phyloP scores from a whole-genome alignment of 2,329 filamentous ascomycete genomes.

The Trichoderma sp. region DNA sequence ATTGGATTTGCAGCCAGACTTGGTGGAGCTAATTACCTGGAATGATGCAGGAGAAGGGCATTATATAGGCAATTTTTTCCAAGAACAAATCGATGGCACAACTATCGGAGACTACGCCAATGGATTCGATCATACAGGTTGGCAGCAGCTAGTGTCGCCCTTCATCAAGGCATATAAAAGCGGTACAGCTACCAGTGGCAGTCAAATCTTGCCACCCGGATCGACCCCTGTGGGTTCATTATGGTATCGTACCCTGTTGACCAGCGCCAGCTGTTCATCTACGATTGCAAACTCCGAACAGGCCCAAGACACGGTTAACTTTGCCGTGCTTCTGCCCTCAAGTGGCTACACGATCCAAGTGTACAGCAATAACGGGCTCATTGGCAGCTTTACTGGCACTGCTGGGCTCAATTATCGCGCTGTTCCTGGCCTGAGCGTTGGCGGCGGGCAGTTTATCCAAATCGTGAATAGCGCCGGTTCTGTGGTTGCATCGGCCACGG shows the following conservation, averaged over 20 bases:
- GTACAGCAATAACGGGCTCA: slow-evolving; percentile 3
- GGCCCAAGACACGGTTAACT: slow-evolving; percentile 16
- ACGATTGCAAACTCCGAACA: slow-evolving; percentile 17
- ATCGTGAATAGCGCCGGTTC: slow-evolving; percentile 11
- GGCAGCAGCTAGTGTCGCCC: slow-evolving; percentile 18
- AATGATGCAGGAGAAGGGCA: slow-evolving; percentile 20
- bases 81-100: slow-evolving; percentile 12
- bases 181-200: slow-evolving; percentile 3
- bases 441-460: slow-evolving; percentile 16
- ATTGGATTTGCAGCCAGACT: slow-evolving; percentile 2
- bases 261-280: slow-evolving; percentile 13
- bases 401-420: slow-evolving; percentile 9
- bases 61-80: slow-evolving; percentile 22
- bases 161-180: slow-evolving; percentile 23
- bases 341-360: slow-evolving; percentile 8
- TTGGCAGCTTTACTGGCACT: slow-evolving; percentile 13
- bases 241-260: slow-evolving; percentile 16
- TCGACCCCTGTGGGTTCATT: slow-evolving; percentile 10
- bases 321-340: slow-evolving; percentile 8
- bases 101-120: slow-evolving; percentile 10
- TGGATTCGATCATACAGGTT: slow-evolving; percentile 19
- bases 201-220: slow-evolving; percentile 15
- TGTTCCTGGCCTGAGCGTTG: slow-evolving; percentile 7
- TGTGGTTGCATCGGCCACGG: slow-evolving; percentile 18
- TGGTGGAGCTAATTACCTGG: slow-evolving; percentile 8